These are phyloP conservation scores for Lepraria neglecta DNA, from an alignment of 495 filamentous ascomycete genomes.

Conservation along the genomic window DNA sequence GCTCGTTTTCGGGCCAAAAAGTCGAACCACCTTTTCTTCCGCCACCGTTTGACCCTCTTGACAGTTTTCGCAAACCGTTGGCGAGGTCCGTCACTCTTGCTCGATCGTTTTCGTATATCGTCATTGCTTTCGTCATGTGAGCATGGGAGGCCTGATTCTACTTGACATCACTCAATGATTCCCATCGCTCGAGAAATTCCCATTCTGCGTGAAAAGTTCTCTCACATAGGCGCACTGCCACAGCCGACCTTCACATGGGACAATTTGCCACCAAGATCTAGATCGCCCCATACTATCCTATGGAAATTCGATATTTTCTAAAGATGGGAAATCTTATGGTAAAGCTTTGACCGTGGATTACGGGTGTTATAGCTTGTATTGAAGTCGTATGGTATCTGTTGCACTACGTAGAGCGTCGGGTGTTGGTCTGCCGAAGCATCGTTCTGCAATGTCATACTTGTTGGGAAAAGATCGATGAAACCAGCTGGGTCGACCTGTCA, in stretches of 20 bases:
- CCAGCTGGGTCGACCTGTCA: not conserved
- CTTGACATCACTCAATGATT: not conserved
- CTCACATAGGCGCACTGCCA: not conserved
- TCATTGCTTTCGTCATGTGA: not conserved
- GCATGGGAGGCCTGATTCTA: not conserved
- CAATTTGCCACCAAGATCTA: not conserved
- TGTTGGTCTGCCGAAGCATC: no score
- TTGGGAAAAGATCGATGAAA: no score
- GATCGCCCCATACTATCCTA: not conserved
- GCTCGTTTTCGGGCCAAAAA: conserved; percentile 1
- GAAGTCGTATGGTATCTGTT: no score
- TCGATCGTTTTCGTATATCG: not conserved
- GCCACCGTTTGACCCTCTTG: not conserved
- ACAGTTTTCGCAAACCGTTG: not conserved
- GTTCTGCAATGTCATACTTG: no score
- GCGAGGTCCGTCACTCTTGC: not conserved
- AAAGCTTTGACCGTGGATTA: not conserved
- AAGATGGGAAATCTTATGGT: not conserved
- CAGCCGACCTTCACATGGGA: not conserved
- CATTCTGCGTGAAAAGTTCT: not conserved
- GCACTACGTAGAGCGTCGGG: no score
- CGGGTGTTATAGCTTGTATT: no score
- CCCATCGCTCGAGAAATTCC: not conserved
- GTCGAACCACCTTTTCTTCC: conserved; percentile 2
- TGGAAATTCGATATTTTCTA: not conserved